Conservation (phyloP, 208 protist genomes). For the Lotmaria passim region DNA sequence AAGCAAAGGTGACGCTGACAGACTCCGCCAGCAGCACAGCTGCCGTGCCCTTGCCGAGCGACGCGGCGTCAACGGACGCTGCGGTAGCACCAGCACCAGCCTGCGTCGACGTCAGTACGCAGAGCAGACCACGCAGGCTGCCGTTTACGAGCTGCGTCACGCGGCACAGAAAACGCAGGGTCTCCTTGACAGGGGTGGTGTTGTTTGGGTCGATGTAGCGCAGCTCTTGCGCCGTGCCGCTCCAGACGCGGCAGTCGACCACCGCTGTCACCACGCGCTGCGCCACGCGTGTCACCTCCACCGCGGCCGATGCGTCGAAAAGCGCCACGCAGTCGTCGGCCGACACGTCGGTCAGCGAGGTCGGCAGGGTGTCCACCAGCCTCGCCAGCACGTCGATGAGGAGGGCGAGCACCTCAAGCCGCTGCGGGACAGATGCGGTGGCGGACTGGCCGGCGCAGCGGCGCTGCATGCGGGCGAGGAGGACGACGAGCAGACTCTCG, state of each 20-base stretch:
- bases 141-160: constrained; percentile 22
- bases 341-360: background rate
- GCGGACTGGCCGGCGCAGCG: constrained; percentile 26
- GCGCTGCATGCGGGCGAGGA: constrained; percentile 28
- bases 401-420: constrained; percentile 16
- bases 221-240: constrained; percentile 27
- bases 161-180: constrained; percentile 13
- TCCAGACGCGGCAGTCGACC: constrained; percentile 19
- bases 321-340: background rate
- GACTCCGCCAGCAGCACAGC: constrained; percentile 18
- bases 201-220: constrained; percentile 18
- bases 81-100: background rate
- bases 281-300: constrained; percentile 4
- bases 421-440: constrained; percentile 12
- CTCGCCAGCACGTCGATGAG: constrained; percentile 11
- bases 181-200: constrained; percentile 22
- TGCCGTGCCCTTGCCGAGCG: constrained; percentile 8
- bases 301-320: background rate
- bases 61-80: background rate
- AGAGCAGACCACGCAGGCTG: background rate
- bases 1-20: constrained; percentile 12
- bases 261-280: constrained; percentile 15
- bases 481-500: constrained; percentile 15
- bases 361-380: constrained; percentile 6
- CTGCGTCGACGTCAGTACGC: background rate